A percentile compares a stretch with the other conserved stretches of the same genome.
These are phyloP conservation scores for Chalaropsis ovoidea DNA, from an alignment of 2,329 filamentous ascomycete species.

Conservation along the genomic window DNA sequence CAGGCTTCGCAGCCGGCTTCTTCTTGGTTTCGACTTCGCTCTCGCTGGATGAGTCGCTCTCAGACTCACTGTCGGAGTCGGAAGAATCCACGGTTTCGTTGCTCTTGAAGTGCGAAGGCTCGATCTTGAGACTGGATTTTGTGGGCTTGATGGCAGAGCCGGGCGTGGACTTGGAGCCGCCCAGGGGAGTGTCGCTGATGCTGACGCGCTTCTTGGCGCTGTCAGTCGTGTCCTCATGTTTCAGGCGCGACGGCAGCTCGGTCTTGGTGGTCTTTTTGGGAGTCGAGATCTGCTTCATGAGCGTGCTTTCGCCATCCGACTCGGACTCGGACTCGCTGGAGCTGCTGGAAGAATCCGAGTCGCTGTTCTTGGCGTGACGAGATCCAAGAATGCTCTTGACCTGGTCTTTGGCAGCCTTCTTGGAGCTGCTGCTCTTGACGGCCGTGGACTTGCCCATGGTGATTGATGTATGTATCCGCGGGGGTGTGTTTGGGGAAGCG, in stretches of 20 bases:
- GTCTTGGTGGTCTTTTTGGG: conserved; percentile 27
- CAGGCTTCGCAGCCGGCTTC: conserved; percentile 26
- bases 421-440: conserved; percentile 18
- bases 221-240: conserved; percentile 15
- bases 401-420: conserved; percentile 27
- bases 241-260: conserved; percentile 21
- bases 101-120: conserved; percentile 13
- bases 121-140: conserved; percentile 19
- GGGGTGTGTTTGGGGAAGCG: neutral
- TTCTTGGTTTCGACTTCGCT: conserved; percentile 30
- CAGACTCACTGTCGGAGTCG: conserved; percentile 28
- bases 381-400: conserved; percentile 27
- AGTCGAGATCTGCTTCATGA: conserved; percentile 25
- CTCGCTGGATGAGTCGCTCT: conserved; percentile 27
- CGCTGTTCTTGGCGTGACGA: conserved; percentile 24
- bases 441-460: conserved; percentile 24
- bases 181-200: conserved; percentile 15
- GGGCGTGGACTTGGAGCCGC: conserved; percentile 15
- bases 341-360: conserved; percentile 29
- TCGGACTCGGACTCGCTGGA: conserved; percentile 31
- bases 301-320: conserved; percentile 26
- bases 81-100: conserved; percentile 17
- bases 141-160: conserved; percentile 13
- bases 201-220: conserved; percentile 18
- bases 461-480: neutral